These are phyloP conservation scores for Lactarius tabidus DNA, from an alignment of 768 basidiomycete species.

Conservation along the genomic window DNA sequence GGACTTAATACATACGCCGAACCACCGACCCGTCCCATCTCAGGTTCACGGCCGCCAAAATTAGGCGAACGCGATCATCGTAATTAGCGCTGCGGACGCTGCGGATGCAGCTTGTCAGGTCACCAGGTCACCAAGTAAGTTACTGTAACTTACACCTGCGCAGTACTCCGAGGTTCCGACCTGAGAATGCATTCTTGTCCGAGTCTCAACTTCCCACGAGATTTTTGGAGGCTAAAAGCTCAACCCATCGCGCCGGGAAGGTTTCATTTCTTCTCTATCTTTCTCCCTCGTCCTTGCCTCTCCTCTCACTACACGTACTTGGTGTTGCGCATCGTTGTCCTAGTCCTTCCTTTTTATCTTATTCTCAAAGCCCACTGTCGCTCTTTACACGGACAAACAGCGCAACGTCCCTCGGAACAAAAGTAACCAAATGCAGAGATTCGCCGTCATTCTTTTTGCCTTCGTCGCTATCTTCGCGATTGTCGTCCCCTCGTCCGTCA, in stretches of 20 bases:
- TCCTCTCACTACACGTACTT: background rate
- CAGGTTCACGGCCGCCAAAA: background rate
- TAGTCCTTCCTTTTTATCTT: background rate
- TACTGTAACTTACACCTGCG: background rate
- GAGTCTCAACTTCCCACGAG: background rate
- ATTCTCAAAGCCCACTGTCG: background rate
- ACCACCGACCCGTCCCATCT: background rate
- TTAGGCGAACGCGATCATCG: background rate
- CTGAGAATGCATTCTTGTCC: background rate
- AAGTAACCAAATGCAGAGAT: constrained; percentile 4
- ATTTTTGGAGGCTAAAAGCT: background rate
- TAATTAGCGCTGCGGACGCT: background rate
- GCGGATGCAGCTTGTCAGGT: background rate
- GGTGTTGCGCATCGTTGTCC: background rate
- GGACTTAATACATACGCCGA: background rate
- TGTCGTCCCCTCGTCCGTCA: background rate
- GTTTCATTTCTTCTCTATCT: background rate
- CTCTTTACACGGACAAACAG: background rate
- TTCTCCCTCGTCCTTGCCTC: background rate
- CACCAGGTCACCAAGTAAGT: background rate
- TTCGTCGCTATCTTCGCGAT: constrained; percentile 5
- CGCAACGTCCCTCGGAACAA: background rate
- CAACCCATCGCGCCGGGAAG: too few relatives aligned
- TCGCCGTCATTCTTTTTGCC: constrained; percentile 6
- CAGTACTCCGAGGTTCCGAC: background rate